Base-by-base conservation (phyloP, 2,329 filamentous ascomycete species). In the Fusarium humuli region DNA sequence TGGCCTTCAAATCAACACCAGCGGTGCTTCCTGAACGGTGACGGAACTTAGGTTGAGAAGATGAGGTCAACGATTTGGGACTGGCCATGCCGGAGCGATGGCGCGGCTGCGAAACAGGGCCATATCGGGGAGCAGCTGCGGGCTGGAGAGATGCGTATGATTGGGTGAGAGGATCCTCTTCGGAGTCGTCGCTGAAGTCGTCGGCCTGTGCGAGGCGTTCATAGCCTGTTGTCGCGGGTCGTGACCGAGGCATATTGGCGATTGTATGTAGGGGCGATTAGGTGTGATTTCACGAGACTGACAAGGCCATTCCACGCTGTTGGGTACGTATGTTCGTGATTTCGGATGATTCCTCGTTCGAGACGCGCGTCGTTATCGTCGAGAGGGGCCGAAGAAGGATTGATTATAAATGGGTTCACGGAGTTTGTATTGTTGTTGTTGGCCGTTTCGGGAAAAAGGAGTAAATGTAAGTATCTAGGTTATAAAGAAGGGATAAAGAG, bases 1-100 rank as follows among this genome's bases (percentile, higher is more conserved):
- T 98, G 65, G 96, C 96, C 79, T 98, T 98, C 78, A 99, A 92
- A 77, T 99, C 96, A 20, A 99, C 95, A 5, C 94, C 95, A 22
- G 94, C 94, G 75, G 94, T 96, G 77, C 93, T 92, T 72, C 79
- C 86, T 73, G 77, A 81, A 73, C 82, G 84, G 77, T 74, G 82
- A 73, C 81, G 81, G 69, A 84, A 82, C 73, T 83, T 84, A 40
- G 79, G 77, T 18, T 81, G 78, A 7, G 78, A 72, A 6, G 73
- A 68, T 4, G 73, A 71, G 27, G 70, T 69, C 12, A 76, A 52
- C 12, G 80, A 79, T 73, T 87, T 86, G 48, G 86, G 85, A 40
- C 86, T 86, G 61, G 85, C 81, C 85, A 91, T 89, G 77, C 84
- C 86, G 56, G 87, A 88, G 73, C 86, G 87, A 60, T 87, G 85